Base-by-base conservation (phyloP, 2,329 filamentous ascomycete genomes). In the Teratosphaeria nubilosa region DNA sequence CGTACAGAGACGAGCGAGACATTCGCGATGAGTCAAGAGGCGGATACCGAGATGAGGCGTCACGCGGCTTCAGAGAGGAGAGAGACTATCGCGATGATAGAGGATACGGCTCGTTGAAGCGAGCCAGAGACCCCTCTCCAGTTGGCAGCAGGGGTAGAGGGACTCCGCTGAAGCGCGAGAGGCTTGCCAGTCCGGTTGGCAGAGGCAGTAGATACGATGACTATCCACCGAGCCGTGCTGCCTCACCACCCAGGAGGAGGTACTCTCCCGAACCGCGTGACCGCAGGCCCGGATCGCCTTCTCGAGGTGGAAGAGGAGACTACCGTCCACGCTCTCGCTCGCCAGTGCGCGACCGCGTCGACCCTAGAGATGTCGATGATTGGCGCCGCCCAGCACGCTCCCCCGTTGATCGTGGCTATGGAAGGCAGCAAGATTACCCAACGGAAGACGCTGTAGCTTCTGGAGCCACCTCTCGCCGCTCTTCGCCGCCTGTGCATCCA, bases 401-500 rank as follows among this genome's bases (percentile, higher is more conserved):
- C 55, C 79, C 78, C 27, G 84, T 81, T 45, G 77, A 76, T 32
- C 70, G 70, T 50, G 72, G 66, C 27, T 67, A 63, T 22, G 57
- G 58, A n/a, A 65, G 66, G 55, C 64, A 64, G 55, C 64, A 64
- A 30, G 68, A 70, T 45, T 67, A 68, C 51, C 50, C 63, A 1
- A 78, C 78, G 34, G 77, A 79, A 55, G 75, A 76, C 50, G 82
- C 80, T 24, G 79, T 78, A 58, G 80, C 78, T 45, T 86, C 84
- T 9, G 78, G 73, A 22, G 71, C 77, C 22, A 83, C 80, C 31
- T 86, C 84, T 24, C 79, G 82, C 58, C 77, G 82, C 54, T 85
- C 84, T 9, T 86, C 84, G 5, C 84, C 84, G 16, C 80, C 75
- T 13, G 71, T 80, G 14, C 81, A 83, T 64, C 77, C 78, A 16